Percentiles rank a stretch among this genome's conserved stretches.
These are phyloP conservation scores for Pyrus bretschneideri DNA, from an alignment of 306 rosid species.

Conservation along the genomic window DNA sequence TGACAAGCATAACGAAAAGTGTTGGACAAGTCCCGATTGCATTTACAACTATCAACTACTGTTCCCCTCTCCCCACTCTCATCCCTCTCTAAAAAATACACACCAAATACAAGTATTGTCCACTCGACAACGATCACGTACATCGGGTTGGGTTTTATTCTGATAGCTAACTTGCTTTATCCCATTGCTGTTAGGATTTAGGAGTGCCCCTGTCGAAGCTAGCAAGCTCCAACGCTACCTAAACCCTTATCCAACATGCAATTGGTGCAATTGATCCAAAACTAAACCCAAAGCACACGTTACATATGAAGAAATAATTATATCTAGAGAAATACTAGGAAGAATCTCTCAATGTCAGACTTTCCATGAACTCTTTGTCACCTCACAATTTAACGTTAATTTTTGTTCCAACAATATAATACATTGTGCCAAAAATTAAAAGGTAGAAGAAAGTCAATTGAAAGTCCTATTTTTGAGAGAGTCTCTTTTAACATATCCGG, in stretches of 20 bases:
- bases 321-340: too few species aligned
- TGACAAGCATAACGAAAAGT: slow-evolving; percentile 27
- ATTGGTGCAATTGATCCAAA: neutral
- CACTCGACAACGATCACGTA: neutral
- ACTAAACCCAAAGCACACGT: neutral
- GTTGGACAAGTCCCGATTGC: slow-evolving; percentile 1
- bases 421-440: too few species aligned
- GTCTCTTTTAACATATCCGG: too few species aligned
- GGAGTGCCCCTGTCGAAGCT: neutral
- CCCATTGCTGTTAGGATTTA: neutral
- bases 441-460: rapidly evolving
- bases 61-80: neutral
- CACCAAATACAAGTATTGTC: neutral
- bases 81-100: neutral
- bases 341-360: too few species aligned
- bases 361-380: too few species aligned
- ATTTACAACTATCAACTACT: neutral
- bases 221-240: neutral
- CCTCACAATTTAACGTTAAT: too few species aligned
- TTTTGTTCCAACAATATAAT: too few species aligned
- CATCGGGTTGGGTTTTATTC: neutral
- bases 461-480: too few species aligned
- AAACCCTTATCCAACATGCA: neutral
- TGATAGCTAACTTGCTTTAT: neutral
- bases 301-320: neutral